These are phyloP conservation scores for Suillus fuscotomentosus DNA, from an alignment of 768 basidiomycete genomes.

Conservation along the genomic window DNA sequence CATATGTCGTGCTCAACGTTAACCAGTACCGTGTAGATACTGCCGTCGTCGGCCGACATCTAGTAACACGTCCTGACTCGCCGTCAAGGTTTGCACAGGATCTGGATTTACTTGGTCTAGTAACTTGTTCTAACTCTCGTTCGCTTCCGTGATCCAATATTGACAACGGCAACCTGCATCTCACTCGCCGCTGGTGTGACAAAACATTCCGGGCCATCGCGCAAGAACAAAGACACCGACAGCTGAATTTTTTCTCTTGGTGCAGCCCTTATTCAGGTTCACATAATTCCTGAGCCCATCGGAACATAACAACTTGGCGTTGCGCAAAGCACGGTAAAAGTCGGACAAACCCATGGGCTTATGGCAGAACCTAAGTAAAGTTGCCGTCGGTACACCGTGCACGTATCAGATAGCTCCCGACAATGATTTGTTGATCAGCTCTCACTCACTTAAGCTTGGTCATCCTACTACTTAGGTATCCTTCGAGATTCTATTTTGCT, in stretches of 20 bases:
- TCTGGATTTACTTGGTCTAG: neutral
- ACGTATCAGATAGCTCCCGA: neutral
- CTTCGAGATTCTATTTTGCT: neutral
- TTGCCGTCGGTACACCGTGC: neutral
- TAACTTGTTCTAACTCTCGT: neutral
- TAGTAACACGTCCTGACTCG: neutral
- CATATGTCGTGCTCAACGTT: neutral
- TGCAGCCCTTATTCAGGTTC: neutral
- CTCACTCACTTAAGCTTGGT: neutral
- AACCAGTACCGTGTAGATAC: neutral
- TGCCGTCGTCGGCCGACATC: neutral
- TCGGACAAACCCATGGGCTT: neutral
- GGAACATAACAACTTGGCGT: neutral
- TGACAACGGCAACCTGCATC: neutral
- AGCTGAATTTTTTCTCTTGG: neutral
- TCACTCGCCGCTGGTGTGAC: neutral
- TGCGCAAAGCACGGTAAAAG: neutral
- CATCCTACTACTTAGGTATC: neutral
- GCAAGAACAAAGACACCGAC: neutral
- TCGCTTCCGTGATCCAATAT: constrained; percentile 1
- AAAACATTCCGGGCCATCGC: neutral
- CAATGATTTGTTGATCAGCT: neutral
- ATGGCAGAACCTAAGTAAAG: neutral
- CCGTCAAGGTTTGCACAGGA: constrained; percentile 3
- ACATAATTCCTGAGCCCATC: neutral